Percentiles rank a stretch among this genome's conserved stretches.
These are phyloP conservation scores for Kwoniella shandongensis DNA, from an alignment of 768 basidiomycete genomes.

Conservation along the genomic window DNA sequence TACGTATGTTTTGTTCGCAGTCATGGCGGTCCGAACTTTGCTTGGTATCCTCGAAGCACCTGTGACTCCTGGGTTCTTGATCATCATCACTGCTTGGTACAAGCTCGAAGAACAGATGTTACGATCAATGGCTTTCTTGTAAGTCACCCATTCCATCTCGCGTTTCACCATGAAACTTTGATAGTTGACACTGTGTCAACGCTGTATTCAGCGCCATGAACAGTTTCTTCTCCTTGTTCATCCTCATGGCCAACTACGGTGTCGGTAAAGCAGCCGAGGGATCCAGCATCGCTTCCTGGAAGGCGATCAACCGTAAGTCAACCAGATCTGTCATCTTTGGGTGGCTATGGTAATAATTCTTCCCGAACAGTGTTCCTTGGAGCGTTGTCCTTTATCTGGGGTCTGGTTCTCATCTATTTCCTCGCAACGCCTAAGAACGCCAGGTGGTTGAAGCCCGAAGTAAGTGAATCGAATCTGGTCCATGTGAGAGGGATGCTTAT, in stretches of 20 bases:
- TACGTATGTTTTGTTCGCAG: not conserved
- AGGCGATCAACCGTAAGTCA: conserved; percentile 21
- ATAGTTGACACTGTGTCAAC: not conserved
- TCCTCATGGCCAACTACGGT: conserved; percentile 25
- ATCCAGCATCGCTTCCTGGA: conserved; percentile 14
- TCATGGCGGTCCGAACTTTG: conserved; percentile 11
- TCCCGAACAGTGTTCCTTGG: conserved; percentile 21
- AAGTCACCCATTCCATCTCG: too few species aligned
- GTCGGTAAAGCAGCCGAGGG: conserved; percentile 20
- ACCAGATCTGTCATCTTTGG: too few species aligned
- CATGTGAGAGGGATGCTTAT: too few species aligned
- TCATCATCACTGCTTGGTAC: conserved; percentile 25
- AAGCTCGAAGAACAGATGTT: conserved; percentile 16
- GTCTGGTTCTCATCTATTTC: conserved; percentile 6
- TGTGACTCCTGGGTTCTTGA: conserved; percentile 21
- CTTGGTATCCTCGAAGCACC: conserved; percentile 19
- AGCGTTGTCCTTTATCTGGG: conserved; percentile 23
- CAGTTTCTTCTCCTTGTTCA: conserved; percentile 31
- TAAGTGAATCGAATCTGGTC: not conserved
- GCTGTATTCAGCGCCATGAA: conserved; percentile 19
- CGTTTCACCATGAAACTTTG: not conserved
- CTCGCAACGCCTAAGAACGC: conserved; percentile 16
- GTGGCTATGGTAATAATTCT: not conserved
- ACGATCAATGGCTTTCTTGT: conserved; percentile 20
- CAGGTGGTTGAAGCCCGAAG: conserved; percentile 17